Percentiles rank a stretch among this genome's conserved stretches.
Conservation (phyloP, 108 stramenopile genomes). For the Cafeteria roenbergensis region DNA sequence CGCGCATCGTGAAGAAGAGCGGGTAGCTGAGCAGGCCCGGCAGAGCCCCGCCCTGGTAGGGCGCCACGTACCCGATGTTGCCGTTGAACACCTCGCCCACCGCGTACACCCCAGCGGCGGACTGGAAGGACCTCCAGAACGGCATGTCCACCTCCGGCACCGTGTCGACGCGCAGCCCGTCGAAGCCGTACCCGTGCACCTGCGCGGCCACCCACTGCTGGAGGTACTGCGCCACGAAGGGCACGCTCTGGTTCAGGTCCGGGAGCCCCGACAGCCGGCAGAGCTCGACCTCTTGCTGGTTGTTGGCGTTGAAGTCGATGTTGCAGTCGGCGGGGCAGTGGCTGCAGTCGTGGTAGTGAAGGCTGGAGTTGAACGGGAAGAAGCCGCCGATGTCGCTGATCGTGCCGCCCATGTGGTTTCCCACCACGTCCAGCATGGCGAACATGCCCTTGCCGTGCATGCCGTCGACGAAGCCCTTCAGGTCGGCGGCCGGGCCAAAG, state of each 20-base stretch:
- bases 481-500: constrained; percentile 1
- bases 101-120: not conserved
- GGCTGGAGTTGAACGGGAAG: constrained; percentile 1
- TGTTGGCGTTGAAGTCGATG: constrained; percentile 1
- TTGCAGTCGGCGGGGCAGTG: not conserved
- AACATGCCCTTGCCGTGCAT: not conserved
- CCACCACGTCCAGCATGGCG: constrained; percentile 3
- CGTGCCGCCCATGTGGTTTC: not conserved
- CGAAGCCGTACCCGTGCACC: not conserved
- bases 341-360: not conserved
- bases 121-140: not conserved
- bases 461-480: not conserved
- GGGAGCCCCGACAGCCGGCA: constrained; percentile 6
- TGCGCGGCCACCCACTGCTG: not conserved
- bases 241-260: constrained; percentile 1
- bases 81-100: constrained; percentile 11
- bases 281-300: constrained; percentile 2
- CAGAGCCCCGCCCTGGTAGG: not conserved
- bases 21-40: not conserved
- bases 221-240: not conserved
- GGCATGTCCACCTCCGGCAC: constrained; percentile 4
- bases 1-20: constrained; percentile 4
- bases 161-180: constrained; percentile 9
- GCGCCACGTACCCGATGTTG: not conserved
- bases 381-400: not conserved